Evolutionary conservation across 495 filamentous ascomycete species (phyloP).

Genomic region (Penicillium cataractarum): DNA sequence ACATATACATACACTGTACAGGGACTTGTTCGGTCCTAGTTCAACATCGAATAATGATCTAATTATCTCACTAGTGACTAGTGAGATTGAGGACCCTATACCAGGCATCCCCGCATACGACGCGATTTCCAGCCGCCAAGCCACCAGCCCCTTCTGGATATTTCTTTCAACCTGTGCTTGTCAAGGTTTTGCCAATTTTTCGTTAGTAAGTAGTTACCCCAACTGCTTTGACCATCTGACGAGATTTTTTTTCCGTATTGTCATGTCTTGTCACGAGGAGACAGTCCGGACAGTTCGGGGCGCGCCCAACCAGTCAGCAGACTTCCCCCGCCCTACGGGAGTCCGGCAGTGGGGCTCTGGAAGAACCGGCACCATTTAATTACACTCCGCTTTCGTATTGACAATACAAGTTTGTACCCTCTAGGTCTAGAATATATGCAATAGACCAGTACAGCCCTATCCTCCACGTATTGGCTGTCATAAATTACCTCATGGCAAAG

Average conservation of each 20-base stretch:
- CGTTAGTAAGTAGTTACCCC: no score
- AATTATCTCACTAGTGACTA: background rate
- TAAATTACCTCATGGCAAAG: conserved; percentile 26
- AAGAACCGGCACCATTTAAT: background rate
- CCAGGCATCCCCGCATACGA: background rate
- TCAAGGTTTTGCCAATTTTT: no score
- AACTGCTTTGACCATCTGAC: conserved; percentile 11
- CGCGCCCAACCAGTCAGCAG: conserved; percentile 14
- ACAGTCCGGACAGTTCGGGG: background rate
- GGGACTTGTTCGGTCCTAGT: background rate
- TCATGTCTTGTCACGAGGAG: conserved; percentile 14
- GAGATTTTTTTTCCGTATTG: conserved; percentile 13
- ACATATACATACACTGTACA: no score
- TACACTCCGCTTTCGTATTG: background rate
- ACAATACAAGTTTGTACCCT: background rate
- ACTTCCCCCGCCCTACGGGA: background rate
- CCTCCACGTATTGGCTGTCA: conserved; percentile 17
- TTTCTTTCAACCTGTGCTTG: no score
- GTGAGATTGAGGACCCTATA: background rate
- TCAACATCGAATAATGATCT: background rate
- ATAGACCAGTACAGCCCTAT: conserved; percentile 5
- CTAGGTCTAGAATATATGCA: no score
- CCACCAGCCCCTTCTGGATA: background rate
- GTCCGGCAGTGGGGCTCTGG: background rate
- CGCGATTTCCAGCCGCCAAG: background rate